Conservation (phyloP, 140 eudicot species). For the Stevia rebaudiana region DNA sequence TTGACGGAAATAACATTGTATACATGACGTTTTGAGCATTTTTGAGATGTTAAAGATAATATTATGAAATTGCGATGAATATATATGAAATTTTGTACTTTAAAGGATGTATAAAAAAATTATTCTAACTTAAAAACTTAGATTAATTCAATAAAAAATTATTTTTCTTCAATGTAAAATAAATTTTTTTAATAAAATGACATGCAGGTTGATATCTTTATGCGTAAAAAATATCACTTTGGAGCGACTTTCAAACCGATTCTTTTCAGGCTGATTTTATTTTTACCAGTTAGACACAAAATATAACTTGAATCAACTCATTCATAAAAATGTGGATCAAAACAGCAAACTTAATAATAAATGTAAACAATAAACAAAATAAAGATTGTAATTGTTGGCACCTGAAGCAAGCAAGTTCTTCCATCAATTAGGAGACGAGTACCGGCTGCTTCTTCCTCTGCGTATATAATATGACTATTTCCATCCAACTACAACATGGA, state of each 20-base stretch:
- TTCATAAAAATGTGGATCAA: not conserved
- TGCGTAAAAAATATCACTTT: too few species aligned
- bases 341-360: not conserved
- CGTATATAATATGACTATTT: constrained; percentile 90
- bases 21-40: not conserved
- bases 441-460: constrained; percentile 99
- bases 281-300: not conserved
- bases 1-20: not conserved
- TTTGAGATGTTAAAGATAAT: not conserved
- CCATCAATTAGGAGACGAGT: constrained; percentile 99
- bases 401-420: constrained; percentile 99
- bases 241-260: not conserved
- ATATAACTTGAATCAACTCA: not conserved
- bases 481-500: constrained; percentile 75
- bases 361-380: not conserved
- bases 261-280: not conserved
- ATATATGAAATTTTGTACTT: not conserved
- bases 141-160: not conserved
- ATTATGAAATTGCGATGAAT: not conserved
- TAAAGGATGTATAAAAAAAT: not conserved
- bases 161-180: too few species aligned
- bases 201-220: too few species aligned
- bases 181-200: too few species aligned
- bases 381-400: constrained; percentile 1
- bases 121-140: not conserved